Evolutionary conservation across 2,329 filamentous ascomycete genomes (phyloP), one percentile per base, ranked within the genome.

Genomic region (Sarocladium brachiariae): DNA sequence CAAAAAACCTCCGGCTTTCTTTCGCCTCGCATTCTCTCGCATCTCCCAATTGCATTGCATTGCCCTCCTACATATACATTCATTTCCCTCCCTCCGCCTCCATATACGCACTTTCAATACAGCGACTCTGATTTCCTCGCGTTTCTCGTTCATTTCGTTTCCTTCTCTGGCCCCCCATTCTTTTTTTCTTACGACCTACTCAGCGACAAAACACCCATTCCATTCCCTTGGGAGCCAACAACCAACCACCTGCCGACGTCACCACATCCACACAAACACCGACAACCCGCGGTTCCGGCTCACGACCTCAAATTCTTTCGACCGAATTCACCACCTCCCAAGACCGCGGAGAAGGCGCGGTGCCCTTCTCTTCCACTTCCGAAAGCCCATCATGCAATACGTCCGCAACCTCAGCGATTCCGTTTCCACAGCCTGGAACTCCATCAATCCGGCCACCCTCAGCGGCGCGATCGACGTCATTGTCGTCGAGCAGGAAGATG

Each of bases 401-500:
- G 91, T 97, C 59, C 83, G 93, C 59, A 95, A 91, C 64, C 81
- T 97, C 61, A 93, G 89, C 69, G 91, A 91, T 66, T 95, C 90
- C 49, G 92, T 99, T 61, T 95, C 91, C 60, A 96, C 93, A 73
- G 92, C 93, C 68, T 99, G 93, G 93, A 99, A 99, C 71, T 96
- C 91, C 23, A 95, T 99, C 77, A 99, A 99, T 69, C 93, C 93
- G 48, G 90, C 93, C 39, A 99, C 93, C 11, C 81, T 99, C 52
- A 96, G 89, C 72, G 93, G 93, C 63, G 93, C 93, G 63, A 97
- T 99, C 72, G 93, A 99, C 77, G 92, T 97, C 59, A 96, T 99
- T 59, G 92, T 99, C 51, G 90, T 99, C 53, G 90, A 99, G 70
- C 90, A 95, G 59, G 89, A 92, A 65, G 93, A 99, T 77, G 93